These are phyloP conservation scores for Chlorella variabilis DNA, from an alignment of 163 green algal genomes.

Conservation along the genomic window DNA sequence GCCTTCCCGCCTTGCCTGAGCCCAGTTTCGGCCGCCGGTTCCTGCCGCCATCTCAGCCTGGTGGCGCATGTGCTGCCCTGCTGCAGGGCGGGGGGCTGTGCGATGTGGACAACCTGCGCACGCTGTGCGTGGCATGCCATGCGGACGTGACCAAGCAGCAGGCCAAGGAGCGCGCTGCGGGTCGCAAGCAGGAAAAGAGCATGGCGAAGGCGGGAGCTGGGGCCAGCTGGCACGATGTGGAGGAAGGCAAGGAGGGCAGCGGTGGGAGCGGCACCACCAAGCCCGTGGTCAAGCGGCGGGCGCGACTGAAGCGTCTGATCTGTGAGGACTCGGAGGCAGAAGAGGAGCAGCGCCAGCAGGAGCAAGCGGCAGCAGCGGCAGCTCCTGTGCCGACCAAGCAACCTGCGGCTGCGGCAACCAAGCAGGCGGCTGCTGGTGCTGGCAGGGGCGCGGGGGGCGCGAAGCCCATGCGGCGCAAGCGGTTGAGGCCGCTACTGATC, in stretches of 20 bases:
- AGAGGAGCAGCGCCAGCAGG: background rate
- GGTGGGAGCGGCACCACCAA: background rate
- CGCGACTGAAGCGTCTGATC: background rate
- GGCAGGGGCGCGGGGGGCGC: no score
- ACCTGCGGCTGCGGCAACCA: background rate
- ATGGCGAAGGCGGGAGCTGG: background rate
- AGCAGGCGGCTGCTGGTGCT: no score
- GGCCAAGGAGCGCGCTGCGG: slow-evolving; percentile 59
- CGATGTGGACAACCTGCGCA: slow-evolving; percentile 93
- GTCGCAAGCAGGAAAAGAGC: slow-evolving; percentile 25
- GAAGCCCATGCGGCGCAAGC: background rate
- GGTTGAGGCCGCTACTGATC: no score
- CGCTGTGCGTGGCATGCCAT: slow-evolving; percentile 94
- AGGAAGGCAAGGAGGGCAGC: background rate
- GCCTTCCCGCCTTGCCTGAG: no score
- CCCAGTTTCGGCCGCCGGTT: no score
- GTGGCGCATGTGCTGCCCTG: background rate
- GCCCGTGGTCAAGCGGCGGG: slow-evolving; percentile 12
- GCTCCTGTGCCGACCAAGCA: background rate
- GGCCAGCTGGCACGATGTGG: background rate
- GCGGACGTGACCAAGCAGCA: slow-evolving; percentile 78
- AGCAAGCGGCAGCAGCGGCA: background rate
- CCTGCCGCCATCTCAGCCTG: no score
- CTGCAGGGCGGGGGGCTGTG: slow-evolving; percentile 86
- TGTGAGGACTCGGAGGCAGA: background rate